Percentiles rank a stretch among this genome's conserved stretches.
Conservation (phyloP, 345 rosid genomes). For the Cardamine occulta region DNA sequence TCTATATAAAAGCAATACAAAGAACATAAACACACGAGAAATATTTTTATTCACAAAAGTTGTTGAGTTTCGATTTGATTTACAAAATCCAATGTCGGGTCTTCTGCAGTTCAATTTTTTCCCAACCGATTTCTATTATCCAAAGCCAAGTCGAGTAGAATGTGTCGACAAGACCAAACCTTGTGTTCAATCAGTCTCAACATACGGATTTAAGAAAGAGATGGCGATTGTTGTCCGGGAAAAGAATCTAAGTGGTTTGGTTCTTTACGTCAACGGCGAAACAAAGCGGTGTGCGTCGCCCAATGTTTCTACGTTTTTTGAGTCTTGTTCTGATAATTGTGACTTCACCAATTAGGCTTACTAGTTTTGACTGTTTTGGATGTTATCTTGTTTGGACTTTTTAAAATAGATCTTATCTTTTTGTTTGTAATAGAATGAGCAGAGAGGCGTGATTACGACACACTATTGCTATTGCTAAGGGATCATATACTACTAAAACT, state of each 20-base stretch:
- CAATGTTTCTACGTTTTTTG: constrained; percentile 9
- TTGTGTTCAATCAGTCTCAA: constrained; percentile 22
- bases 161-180: constrained; percentile 29
- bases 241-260: constrained; percentile 27
- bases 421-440: constrained; percentile 1
- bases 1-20: constrained; percentile 8
- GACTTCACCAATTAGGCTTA: constrained; percentile 19
- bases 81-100: constrained; percentile 27
- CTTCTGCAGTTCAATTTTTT: constrained; percentile 55
- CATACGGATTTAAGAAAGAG: constrained; percentile 21
- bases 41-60: neutral
- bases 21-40: constrained; percentile 3
- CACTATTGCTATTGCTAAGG: no score
- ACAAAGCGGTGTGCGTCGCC: constrained; percentile 26
- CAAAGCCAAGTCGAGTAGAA: constrained; percentile 39
- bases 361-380: constrained; percentile 1
- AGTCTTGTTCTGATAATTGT: neutral
- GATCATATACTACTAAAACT: no score
- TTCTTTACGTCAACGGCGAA: constrained; percentile 29
- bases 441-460: constrained; percentile 14
- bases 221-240: neutral
- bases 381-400: neutral
- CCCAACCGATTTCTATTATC: constrained; percentile 53
- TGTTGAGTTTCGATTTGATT: constrained; percentile 8
- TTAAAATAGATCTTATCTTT: neutral